Evolutionary conservation across 2,329 filamentous ascomycete species (phyloP).

Genomic region (Camillea tinctor): DNA sequence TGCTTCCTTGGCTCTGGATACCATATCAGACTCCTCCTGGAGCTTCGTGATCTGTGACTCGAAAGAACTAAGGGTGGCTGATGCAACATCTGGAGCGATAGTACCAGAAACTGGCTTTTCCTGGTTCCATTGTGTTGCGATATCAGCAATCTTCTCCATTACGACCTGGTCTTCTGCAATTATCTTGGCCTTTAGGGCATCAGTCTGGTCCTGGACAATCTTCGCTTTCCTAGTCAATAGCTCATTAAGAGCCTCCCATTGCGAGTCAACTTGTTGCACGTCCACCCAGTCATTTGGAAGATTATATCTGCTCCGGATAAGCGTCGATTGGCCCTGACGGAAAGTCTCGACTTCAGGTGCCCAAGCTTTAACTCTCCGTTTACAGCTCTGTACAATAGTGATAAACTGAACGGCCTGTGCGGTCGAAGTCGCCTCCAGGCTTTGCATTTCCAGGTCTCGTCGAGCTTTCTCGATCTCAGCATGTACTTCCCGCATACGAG

Average conservation of each 20-base stretch:
- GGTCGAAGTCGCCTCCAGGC: slow-evolving; percentile 89
- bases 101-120: slow-evolving; percentile 96
- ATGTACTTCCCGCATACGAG: slow-evolving; percentile 88
- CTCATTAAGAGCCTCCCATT: slow-evolving; percentile 93
- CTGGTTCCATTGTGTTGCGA: slow-evolving; percentile 86
- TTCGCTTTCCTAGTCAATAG: slow-evolving; percentile 89
- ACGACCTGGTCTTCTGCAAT: slow-evolving; percentile 90
- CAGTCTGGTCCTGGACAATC: slow-evolving; percentile 93
- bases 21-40: slow-evolving; percentile 86
- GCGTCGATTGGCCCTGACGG: slow-evolving; percentile 88
- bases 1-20: slow-evolving; percentile 94
- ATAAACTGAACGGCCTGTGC: slow-evolving; percentile 98
- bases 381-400: slow-evolving; percentile 94
- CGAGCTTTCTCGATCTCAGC: slow-evolving; percentile 88
- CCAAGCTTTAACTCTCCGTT: slow-evolving; percentile 90
- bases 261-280: slow-evolving; percentile 92
- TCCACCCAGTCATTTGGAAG: slow-evolving; percentile 93
- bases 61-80: slow-evolving; percentile 76
- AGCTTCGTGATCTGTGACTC: slow-evolving; percentile 82
- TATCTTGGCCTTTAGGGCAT: slow-evolving; percentile 93
- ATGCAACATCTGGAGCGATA: slow-evolving; percentile 86
- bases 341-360: slow-evolving; percentile 95
- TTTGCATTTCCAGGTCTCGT: slow-evolving; percentile 86
- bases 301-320: slow-evolving; percentile 89
- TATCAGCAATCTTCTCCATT: slow-evolving; percentile 80